A percentile compares a stretch with the other conserved stretches of the same genome.
Conservation (phyloP, 2,329 filamentous ascomycete genomes). For the Penicillium thymicola region DNA sequence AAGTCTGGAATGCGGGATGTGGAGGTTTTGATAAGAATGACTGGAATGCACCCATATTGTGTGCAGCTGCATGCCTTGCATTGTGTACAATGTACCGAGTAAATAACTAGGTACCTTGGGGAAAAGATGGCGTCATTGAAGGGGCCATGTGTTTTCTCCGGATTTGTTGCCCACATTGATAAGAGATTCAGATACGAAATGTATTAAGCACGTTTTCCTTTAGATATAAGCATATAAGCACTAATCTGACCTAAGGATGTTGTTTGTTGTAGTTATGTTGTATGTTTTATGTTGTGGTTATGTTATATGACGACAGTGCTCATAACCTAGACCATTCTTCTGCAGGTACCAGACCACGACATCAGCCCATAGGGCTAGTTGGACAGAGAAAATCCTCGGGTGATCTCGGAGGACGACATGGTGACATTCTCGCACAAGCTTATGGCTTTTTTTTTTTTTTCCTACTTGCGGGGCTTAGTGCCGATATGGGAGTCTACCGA, state of each 20-base stretch:
- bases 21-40: not conserved
- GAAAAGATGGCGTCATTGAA: constrained; percentile 1
- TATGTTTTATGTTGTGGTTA: too few relatives aligned
- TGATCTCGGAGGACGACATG: constrained; percentile 18
- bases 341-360: constrained; percentile 12
- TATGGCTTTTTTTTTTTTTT: not conserved
- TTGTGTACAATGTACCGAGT: not conserved
- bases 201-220: not conserved
- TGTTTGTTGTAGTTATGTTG: not conserved
- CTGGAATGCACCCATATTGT: not conserved
- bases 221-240: not conserved
- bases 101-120: not conserved
- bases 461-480: constrained; percentile 21
- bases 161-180: constrained; percentile 2
- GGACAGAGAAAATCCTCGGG: constrained; percentile 7
- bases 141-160: constrained; percentile 4
- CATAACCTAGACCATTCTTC: constrained; percentile 12
- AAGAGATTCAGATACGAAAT: not conserved
- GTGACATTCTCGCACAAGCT: constrained; percentile 12
- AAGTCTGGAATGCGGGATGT: not conserved
- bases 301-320: constrained; percentile 6
- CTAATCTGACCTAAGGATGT: not conserved
- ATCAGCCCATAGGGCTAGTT: constrained; percentile 5
- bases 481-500: constrained; percentile 11
- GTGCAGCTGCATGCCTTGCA: not conserved